Evolutionary conservation across 352 stramenopile species (phyloP).

Genomic region (Phytopythium boreale): DNA sequence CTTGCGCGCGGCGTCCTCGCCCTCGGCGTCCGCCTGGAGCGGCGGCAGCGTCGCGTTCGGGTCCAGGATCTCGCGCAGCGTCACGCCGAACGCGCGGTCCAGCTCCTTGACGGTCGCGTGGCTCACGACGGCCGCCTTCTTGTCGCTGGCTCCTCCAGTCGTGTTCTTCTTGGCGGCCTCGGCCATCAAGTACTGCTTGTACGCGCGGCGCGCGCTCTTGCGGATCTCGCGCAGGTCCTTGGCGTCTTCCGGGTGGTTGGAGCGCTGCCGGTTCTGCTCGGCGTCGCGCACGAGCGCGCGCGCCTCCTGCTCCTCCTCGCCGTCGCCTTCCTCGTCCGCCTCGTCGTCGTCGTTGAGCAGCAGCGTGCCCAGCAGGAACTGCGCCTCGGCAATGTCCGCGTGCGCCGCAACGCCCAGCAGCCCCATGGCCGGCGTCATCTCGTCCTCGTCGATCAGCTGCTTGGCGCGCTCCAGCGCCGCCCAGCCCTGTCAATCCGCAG

Average conservation of each 20-base stretch:
- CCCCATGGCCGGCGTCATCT: constrained; percentile 58
- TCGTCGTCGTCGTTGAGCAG: constrained; percentile 48
- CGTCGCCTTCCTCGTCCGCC: constrained; percentile 27
- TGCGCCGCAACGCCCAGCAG: constrained; percentile 55
- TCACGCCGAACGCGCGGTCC: constrained; percentile 70
- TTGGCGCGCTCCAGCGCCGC: constrained; percentile 61
- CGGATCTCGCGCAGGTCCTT: constrained; percentile 74
- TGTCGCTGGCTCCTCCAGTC: constrained; percentile 10
- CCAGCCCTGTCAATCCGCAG: constrained; percentile 22
- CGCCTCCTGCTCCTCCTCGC: constrained; percentile 14
- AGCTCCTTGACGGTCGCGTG: constrained; percentile 56
- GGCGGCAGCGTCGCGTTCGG: constrained; percentile 48
- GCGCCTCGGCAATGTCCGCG: constrained; percentile 62
- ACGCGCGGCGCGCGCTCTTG: constrained; percentile 68
- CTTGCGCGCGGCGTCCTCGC: constrained; percentile 15
- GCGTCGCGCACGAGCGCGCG: constrained; percentile 63
- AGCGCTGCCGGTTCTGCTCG: constrained; percentile 62
- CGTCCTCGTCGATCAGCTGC: constrained; percentile 48
- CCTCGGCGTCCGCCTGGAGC: constrained; percentile 22
- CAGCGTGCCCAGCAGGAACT: constrained; percentile 70
- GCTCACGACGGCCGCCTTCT: constrained; percentile 36
- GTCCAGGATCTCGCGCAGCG: constrained; percentile 66
- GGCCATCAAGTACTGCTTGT: constrained; percentile 68
- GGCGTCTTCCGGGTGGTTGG: constrained; percentile 36
- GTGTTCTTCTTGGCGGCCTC: constrained; percentile 37